phyloP scores from a whole-genome alignment of 768 basidiomycete genomes.

The Termitomyces sp. region DNA sequence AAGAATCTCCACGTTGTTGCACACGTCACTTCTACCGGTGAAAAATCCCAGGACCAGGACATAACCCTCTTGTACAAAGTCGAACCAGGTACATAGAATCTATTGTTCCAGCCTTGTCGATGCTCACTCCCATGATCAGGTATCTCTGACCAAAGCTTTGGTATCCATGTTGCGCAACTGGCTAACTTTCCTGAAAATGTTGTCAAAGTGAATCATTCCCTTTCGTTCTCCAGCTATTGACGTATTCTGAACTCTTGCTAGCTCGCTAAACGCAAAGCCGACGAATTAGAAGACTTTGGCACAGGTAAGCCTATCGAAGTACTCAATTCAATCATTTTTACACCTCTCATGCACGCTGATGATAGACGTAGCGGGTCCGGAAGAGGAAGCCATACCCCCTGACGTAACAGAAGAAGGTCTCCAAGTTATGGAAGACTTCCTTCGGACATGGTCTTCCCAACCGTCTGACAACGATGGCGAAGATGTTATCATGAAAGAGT shows the following conservation, averaged over 20 bases:
- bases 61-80: conserved; percentile 95
- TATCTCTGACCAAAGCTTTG: conserved; percentile 95
- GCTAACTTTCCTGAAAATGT: conserved; percentile 97
- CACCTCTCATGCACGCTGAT: not conserved
- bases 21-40: conserved; percentile 78
- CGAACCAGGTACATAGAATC: conserved; percentile 60
- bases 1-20: conserved; percentile 96
- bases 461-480: conserved; percentile 41
- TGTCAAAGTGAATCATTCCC: conserved; percentile 55
- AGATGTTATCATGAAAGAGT: conserved; percentile 39
- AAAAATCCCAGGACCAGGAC: conserved; percentile 58
- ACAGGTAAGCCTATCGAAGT: conserved; percentile 5
- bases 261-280: conserved; percentile 90
- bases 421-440: conserved; percentile 71
- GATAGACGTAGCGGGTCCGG: conserved; percentile 2
- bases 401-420: conserved; percentile 76
- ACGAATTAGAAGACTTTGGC: conserved; percentile 86
- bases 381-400: conserved; percentile 40
- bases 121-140: conserved; percentile 35
- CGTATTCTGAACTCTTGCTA: conserved; percentile 19
- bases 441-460: conserved; percentile 51
- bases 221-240: not conserved
- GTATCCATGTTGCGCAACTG: conserved; percentile 96
- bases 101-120: not conserved
- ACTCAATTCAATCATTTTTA: not conserved